Conservation (phyloP, 2,329 filamentous ascomycete species). For the Biscogniauxia sp. region DNA sequence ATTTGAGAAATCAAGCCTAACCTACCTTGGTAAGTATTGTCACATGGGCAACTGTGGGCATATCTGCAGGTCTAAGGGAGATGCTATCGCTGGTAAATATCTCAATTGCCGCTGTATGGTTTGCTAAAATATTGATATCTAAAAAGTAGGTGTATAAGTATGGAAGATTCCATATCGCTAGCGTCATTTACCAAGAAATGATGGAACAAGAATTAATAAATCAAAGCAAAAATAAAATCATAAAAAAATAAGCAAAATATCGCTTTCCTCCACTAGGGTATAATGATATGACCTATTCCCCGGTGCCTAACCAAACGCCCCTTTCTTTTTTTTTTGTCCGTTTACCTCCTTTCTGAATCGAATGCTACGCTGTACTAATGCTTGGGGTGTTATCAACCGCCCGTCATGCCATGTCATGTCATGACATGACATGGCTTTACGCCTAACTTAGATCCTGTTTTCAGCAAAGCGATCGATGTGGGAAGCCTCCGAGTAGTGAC, state of each 20-base stretch:
- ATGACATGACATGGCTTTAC: neutral
- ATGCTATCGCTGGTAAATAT: too few relatives aligned
- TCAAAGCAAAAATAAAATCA: neutral
- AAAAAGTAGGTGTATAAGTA: neutral
- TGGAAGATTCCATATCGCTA: neutral
- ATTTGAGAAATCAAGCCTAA: too few relatives aligned
- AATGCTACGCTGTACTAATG: constrained; percentile 9
- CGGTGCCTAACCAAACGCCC: neutral
- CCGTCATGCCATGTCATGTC: neutral
- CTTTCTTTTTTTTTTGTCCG: neutral
- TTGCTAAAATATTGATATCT: neutral
- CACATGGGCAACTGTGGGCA: too few relatives aligned
- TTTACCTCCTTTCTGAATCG: too few relatives aligned
- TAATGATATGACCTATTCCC: neutral
- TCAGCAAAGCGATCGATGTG: constrained; percentile 45
- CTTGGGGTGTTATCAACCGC: constrained; percentile 3
- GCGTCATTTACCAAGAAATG: neutral
- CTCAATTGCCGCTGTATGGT: too few relatives aligned
- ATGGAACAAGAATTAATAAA: neutral
- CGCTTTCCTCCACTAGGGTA: neutral
- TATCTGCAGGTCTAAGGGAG: too few relatives aligned
- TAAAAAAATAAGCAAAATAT: neutral
- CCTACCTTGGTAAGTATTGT: too few relatives aligned
- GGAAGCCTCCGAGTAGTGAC: constrained; percentile 48
- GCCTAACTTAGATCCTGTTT: constrained; percentile 18